These are phyloP conservation scores for Polytolypa hystricis DNA, from an alignment of 2,329 filamentous ascomycete species.

Conservation along the genomic window DNA sequence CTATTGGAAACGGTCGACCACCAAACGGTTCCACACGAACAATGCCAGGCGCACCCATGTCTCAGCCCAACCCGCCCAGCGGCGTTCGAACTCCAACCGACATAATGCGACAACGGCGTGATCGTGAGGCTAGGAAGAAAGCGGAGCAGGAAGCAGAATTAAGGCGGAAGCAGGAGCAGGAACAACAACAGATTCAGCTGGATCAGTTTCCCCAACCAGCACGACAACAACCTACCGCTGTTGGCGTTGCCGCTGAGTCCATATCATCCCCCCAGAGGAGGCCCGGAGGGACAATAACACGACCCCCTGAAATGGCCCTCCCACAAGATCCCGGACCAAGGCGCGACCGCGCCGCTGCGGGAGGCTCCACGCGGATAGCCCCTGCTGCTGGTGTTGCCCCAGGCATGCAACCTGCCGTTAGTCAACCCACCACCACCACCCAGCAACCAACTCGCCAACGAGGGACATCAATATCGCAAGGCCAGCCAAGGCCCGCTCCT, in stretches of 20 bases:
- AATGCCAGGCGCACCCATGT: constrained; percentile 38
- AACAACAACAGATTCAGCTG: constrained; percentile 36
- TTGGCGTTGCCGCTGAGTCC: constrained; percentile 27
- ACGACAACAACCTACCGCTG: constrained; percentile 36
- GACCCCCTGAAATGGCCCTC: constrained; percentile 7
- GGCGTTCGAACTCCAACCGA: constrained; percentile 75
- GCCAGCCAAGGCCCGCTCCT: constrained; percentile 9
- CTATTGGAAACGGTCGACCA: constrained; percentile 42
- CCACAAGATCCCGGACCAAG: constrained; percentile 8
- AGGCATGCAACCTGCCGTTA: constrained; percentile 1
- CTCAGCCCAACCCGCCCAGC: constrained; percentile 36
- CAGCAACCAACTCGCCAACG: constrained; percentile 7
- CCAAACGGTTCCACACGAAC: constrained; percentile 47
- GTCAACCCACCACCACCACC: constrained; percentile 5
- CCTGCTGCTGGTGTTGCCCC: constrained; percentile 3
- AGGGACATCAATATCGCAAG: constrained; percentile 8
- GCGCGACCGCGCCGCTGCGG: neutral
- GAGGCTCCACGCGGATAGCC: constrained; percentile 1
- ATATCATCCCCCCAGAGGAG: constrained; percentile 19
- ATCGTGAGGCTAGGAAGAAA: constrained; percentile 60
- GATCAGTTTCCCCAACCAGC: constrained; percentile 13
- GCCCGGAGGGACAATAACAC: constrained; percentile 4
- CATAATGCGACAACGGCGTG: constrained; percentile 79
- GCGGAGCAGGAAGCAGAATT: constrained; percentile 51
- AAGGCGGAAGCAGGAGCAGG: constrained; percentile 30